Base-by-base conservation (phyloP, 495 filamentous ascomycete species). In the Xylona heveae region DNA sequence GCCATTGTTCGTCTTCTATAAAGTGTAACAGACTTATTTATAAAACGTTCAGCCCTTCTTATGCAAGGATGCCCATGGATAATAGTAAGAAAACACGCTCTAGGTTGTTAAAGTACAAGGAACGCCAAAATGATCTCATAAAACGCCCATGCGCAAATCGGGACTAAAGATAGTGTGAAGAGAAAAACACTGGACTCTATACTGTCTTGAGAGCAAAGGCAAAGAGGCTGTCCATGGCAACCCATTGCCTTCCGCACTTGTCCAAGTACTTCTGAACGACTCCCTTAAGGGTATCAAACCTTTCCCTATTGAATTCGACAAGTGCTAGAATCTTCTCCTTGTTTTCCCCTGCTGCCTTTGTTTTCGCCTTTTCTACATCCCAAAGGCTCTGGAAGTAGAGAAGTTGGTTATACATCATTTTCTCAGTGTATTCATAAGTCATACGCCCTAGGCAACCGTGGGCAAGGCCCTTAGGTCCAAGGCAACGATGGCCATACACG, bases 181-280 rank as follows among this genome's bases (percentile, higher is more conserved):
- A n/a, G n/a, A n/a, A n/a, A n/a, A n/a, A n/a, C n/a, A n/a, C n/a
- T n/a, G n/a, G n/a, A n/a, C n/a, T n/a, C n/a, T n/a, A n/a, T n/a
- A n/a, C n/a, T n/a, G n/a, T n/a, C n/a, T n/a, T n/a, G n/a, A n/a
- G n/a, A n/a, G 69, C 71, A 55, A 74, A 78, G 31, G 55, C 62
- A 62, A 95, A 97, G 37, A 97, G 56, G 46, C 59, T 69, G 53
- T 85, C 82, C 88, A 95, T 97, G 36, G 78, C 78, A 34, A 97
- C 88, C 82, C 82, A 95, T 53, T 78, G 77, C 48, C 83, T 61
- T 21, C 90, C 88, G 59, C 82, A 93, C 61, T 82, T 88, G 47
- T 79, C 79, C 51, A 97, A 51, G 56, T 94, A 90, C 46, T 52
- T 71, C 37, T 81, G 80, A 7, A 90, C 82, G n/a, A 78, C 71